These are phyloP conservation scores for Balakata baccata DNA, from an alignment of 345 rosid genomes.

Conservation along the genomic window DNA sequence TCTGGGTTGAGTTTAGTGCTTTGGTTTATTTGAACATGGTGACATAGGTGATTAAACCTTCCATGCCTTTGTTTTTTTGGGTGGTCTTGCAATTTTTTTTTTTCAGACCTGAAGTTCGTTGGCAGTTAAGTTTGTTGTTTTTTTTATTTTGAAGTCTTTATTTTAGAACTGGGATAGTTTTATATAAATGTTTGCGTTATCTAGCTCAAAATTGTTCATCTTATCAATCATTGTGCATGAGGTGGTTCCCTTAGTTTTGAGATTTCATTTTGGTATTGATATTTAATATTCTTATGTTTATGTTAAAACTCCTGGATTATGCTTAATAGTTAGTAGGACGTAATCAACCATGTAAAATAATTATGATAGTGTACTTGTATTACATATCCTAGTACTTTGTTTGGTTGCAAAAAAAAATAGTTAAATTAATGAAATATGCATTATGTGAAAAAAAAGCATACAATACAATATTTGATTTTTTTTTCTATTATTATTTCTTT, in stretches of 20 bases:
- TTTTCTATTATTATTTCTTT: too few relatives aligned
- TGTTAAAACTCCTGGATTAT: not conserved
- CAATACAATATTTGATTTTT: too few relatives aligned
- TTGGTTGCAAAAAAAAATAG: too few relatives aligned
- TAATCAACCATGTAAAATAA: too few relatives aligned
- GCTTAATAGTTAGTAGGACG: too few relatives aligned
- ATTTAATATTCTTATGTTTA: not conserved
- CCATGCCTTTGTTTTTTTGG: conserved; percentile 33
- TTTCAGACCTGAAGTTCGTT: conserved; percentile 45
- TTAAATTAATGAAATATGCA: too few relatives aligned
- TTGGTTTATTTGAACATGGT: conserved; percentile 36
- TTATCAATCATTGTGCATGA: conserved; percentile 24
- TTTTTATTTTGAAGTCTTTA: conserved; percentile 29
- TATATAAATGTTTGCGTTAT: conserved; percentile 21
- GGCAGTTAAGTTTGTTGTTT: conserved; percentile 66
- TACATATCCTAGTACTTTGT: too few relatives aligned
- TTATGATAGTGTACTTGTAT: too few relatives aligned
- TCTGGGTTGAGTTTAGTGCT: conserved; percentile 26
- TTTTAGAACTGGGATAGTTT: conserved; percentile 28
- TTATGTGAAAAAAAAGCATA: too few relatives aligned
- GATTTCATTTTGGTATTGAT: conserved; percentile 14
- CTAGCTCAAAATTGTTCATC: conserved; percentile 18
- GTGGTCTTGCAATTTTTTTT: conserved; percentile 46
- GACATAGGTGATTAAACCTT: conserved; percentile 34
- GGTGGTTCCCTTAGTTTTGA: conserved; percentile 15